A percentile compares a stretch with the other conserved stretches of the same genome.
Conservation (phyloP, 2,329 filamentous ascomycete species). For the Cladosporium sp. region DNA sequence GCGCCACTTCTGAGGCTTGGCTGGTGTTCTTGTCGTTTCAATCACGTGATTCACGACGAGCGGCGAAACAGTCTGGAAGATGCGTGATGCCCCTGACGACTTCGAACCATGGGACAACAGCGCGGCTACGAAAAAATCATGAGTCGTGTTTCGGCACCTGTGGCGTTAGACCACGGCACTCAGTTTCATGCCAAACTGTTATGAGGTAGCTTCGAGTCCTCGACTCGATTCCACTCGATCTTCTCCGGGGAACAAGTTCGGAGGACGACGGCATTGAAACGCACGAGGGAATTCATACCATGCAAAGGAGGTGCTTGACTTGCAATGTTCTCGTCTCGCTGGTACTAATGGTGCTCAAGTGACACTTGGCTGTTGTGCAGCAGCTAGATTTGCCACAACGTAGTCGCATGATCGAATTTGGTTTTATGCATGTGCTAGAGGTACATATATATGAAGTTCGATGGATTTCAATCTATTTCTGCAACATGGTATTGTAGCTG, state of each 20-base stretch:
- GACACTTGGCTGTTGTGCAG: no score
- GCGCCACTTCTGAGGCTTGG: constrained; percentile 1
- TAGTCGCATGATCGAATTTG: no score
- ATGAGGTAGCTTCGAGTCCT: not conserved
- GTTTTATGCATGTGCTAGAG: no score
- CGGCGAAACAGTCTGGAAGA: no score
- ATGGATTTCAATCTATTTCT: no score
- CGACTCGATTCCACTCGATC: not conserved
- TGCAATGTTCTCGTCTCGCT: no score
- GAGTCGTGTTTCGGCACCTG: not conserved
- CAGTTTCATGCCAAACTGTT: not conserved
- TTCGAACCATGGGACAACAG: not conserved
- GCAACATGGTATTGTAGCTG: no score
- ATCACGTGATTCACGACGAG: not conserved
- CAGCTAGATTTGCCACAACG: no score
- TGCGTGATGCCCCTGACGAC: no score
- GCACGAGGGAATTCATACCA: not conserved
- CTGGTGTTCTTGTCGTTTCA: not conserved
- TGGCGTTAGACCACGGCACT: not conserved
- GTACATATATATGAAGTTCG: no score
- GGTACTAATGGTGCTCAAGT: no score
- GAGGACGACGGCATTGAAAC: not conserved
- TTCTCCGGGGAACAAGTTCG: not conserved
- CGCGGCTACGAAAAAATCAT: not conserved
- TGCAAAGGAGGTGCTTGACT: no score